Evolutionary conservation across 164 flowering plant species (phyloP).

Genomic region (Hamamelis virginiana): DNA sequence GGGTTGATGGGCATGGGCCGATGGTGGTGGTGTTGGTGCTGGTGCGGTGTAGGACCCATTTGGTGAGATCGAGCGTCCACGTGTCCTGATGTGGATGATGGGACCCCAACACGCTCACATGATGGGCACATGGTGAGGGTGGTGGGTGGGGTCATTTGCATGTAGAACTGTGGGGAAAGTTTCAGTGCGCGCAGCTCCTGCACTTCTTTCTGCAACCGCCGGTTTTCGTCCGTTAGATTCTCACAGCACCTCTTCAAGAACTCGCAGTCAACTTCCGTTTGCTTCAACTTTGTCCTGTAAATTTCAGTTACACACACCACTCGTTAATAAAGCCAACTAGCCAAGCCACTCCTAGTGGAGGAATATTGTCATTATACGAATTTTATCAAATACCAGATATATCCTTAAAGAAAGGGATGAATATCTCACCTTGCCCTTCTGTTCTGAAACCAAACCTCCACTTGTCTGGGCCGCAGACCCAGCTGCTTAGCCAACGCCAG

Average conservation of each 20-base stretch:
- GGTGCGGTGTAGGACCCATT: conserved; percentile 11
- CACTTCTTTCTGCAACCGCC: conserved; percentile 76
- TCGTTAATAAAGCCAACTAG: conserved; percentile 8
- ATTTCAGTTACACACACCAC: neutral
- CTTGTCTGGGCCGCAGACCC: conserved; percentile 71
- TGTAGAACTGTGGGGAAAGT: conserved; percentile 75
- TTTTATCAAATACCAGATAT: conserved; percentile 12
- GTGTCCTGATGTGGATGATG: conserved; percentile 20
- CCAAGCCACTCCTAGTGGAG: neutral
- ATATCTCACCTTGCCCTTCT: conserved; percentile 73
- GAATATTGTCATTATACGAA: no score
- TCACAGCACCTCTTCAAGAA: conserved; percentile 77
- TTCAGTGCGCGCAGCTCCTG: conserved; percentile 77
- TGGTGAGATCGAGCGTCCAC: conserved; percentile 9
- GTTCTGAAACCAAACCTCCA: conserved; percentile 91
- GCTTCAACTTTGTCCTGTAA: conserved; percentile 82
- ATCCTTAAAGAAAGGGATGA: conserved; percentile 2
- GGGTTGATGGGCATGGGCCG: conserved; percentile 34
- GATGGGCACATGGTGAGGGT: conserved; percentile 92
- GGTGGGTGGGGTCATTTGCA: conserved; percentile 80
- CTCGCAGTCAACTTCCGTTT: conserved; percentile 88
- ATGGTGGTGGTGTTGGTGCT: no score
- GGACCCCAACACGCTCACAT: conserved; percentile 71
- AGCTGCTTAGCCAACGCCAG: conserved; percentile 71
- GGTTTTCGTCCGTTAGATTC: conserved; percentile 72